A percentile compares a stretch with the other conserved stretches of the same genome.
phyloP scores from a whole-genome alignment of 2,329 filamentous ascomycete genomes.

The Leptodontidium sp. region DNA sequence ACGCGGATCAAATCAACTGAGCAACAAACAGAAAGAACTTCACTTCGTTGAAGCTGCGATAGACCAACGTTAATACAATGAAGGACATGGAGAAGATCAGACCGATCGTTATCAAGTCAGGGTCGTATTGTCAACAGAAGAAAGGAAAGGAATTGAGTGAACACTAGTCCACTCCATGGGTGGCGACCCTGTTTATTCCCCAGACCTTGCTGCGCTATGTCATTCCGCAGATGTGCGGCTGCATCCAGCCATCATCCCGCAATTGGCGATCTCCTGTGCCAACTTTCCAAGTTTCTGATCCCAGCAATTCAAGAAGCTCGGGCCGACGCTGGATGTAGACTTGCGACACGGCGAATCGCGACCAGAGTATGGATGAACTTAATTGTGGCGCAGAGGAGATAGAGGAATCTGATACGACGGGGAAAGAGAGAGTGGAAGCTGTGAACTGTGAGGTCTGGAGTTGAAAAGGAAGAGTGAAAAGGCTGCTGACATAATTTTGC shows the following conservation, averaged over 20 bases:
- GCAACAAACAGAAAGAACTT: neutral
- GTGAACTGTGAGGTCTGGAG: too few relatives aligned
- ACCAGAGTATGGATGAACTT: neutral
- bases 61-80: neutral
- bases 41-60: neutral
- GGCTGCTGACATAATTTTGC: too few relatives aligned
- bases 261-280: slow-evolving; percentile 5
- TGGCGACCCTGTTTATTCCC: slow-evolving; percentile 9
- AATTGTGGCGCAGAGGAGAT: too few relatives aligned
- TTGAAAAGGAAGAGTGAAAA: too few relatives aligned
- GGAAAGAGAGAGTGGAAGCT: too few relatives aligned
- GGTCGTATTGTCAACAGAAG: neutral
- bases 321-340: neutral
- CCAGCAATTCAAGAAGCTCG: neutral
- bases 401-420: too few relatives aligned
- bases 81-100: neutral
- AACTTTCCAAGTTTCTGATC: slow-evolving; percentile 15
- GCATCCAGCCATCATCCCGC: slow-evolving; percentile 15
- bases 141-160: neutral
- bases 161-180: neutral
- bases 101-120: neutral
- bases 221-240: slow-evolving; percentile 11
- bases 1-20: slow-evolving; percentile 1
- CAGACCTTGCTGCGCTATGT: slow-evolving; percentile 2
- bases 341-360: too few relatives aligned